Conservation (phyloP, 495 filamentous ascomycete species). For the Penicillium argentinense region DNA sequence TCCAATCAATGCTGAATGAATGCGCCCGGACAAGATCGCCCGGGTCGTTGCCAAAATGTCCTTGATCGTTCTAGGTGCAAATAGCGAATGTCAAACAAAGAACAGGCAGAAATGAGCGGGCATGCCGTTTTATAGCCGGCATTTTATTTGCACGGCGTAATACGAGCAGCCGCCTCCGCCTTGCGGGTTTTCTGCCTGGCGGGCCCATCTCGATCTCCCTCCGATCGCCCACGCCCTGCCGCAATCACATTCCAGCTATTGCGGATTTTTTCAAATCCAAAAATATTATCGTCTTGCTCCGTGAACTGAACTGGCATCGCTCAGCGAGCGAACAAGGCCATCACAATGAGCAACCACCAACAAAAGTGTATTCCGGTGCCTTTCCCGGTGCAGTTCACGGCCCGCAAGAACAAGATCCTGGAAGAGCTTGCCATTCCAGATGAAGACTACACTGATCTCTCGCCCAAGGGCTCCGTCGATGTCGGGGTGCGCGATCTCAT, state of each 20-base stretch:
- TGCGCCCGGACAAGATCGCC: no score
- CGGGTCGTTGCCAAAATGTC: no score
- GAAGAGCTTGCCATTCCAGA: slow-evolving; percentile 60
- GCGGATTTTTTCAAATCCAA: no score
- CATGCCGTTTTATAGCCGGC: slow-evolving; percentile 16
- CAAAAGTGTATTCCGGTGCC: no score
- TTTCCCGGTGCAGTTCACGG: slow-evolving; percentile 47
- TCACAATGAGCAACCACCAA: not conserved
- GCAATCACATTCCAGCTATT: slow-evolving; percentile 13
- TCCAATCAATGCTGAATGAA: no score
- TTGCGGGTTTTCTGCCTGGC: slow-evolving; percentile 13
- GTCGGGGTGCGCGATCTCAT: slow-evolving; percentile 73
- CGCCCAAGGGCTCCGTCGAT: slow-evolving; percentile 85
- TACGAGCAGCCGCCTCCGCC: slow-evolving; percentile 17
- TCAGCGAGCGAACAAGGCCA: not conserved
- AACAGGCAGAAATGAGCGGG: slow-evolving; percentile 8
- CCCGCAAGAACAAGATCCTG: slow-evolving; percentile 66
- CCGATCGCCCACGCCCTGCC: slow-evolving; percentile 8
- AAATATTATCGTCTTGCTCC: no score
- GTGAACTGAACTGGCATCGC: not conserved
- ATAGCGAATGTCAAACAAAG: no score
- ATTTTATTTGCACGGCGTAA: slow-evolving; percentile 15
- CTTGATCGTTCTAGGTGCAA: no score
- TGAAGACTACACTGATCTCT: slow-evolving; percentile 70
- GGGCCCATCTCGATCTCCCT: slow-evolving; percentile 1